A percentile compares a stretch with the other conserved stretches of the same genome.
Conservation (phyloP, 257 asterid species). For the Ocimum tenuiflorum region DNA sequence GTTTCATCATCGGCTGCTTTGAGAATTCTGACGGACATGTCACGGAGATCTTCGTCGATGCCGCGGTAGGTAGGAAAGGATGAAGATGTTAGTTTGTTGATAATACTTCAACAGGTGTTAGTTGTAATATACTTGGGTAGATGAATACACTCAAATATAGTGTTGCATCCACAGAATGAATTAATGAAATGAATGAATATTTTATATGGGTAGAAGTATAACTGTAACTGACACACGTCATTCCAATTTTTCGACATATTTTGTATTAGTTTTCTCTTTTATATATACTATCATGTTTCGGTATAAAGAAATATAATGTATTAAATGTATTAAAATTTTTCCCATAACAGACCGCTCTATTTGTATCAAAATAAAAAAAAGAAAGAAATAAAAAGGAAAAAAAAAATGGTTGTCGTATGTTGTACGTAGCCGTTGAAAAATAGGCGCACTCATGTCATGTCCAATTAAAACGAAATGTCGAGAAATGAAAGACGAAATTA, state of each 20-base stretch:
- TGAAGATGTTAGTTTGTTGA: too few species aligned
- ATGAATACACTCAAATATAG: conserved; percentile 1
- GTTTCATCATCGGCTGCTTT: conserved; percentile 41
- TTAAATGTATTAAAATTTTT: too few species aligned
- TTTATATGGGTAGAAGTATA: neutral
- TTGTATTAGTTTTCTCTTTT: too few species aligned
- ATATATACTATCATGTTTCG: too few species aligned
- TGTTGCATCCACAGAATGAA: conserved; percentile 10
- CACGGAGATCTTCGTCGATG: conserved; percentile 52
- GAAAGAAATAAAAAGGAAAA: too few species aligned
- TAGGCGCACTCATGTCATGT: neutral
- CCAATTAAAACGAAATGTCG: neutral
- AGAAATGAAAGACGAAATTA: conserved; percentile 16
- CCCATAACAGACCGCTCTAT: too few species aligned
- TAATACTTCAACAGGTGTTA: too few species aligned
- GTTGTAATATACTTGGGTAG: conserved; percentile 24
- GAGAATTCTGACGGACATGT: conserved; percentile 31
- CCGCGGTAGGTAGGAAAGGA: conserved; percentile 29
- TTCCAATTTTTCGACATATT: neutral
- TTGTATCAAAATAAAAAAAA: too few species aligned
- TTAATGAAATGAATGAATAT: conserved; percentile 14
- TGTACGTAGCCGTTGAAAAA: too few species aligned
- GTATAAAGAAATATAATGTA: too few species aligned
- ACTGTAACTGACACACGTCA: too few species aligned
- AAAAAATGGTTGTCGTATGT: too few species aligned